Evolutionary conservation across 2,329 filamentous ascomycete species (phyloP).

Genomic region (Cercospora sojina): DNA sequence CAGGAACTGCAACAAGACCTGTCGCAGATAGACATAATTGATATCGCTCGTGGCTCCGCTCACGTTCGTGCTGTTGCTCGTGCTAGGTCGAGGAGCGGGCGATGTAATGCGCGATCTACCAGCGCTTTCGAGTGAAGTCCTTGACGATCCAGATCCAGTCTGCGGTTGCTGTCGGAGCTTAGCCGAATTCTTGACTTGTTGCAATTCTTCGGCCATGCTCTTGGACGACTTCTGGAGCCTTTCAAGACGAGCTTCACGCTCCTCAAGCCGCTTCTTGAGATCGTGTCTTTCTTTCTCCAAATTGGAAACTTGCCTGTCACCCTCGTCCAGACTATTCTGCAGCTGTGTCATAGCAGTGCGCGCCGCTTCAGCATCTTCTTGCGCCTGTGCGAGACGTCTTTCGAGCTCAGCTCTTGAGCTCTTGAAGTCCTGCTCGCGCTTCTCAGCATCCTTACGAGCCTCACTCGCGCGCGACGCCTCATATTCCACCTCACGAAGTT

Average conservation of each 20-base stretch:
- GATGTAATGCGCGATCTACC: slow-evolving; percentile 43
- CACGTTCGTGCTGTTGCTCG: slow-evolving; percentile 15
- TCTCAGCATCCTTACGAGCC: slow-evolving; percentile 76
- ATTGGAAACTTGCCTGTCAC: slow-evolving; percentile 79
- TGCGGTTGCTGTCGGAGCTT: slow-evolving; percentile 38
- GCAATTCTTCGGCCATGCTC: slow-evolving; percentile 59
- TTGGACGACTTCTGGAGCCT: slow-evolving; percentile 62
- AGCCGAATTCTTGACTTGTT: slow-evolving; percentile 46
- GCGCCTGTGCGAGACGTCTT: slow-evolving; percentile 64
- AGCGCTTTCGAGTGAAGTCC: slow-evolving; percentile 58
- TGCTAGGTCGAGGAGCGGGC: slow-evolving; percentile 37
- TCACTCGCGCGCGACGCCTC: slow-evolving; percentile 68
- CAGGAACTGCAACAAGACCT: slow-evolving; percentile 76
- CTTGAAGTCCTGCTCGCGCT: slow-evolving; percentile 71
- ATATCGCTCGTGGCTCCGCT: slow-evolving; percentile 34
- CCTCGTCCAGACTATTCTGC: slow-evolving; percentile 77
- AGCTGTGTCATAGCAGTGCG: slow-evolving; percentile 74
- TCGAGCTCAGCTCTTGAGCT: slow-evolving; percentile 75
- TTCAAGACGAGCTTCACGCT: slow-evolving; percentile 25
- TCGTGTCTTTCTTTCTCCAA: slow-evolving; percentile 75
- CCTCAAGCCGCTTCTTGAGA: slow-evolving; percentile 20
- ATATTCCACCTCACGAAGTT: slow-evolving; percentile 77
- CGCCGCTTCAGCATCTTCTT: slow-evolving; percentile 72
- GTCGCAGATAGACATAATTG: slow-evolving; percentile 73
- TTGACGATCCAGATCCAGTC: slow-evolving; percentile 51